These are phyloP conservation scores for Rhexocercosporidium sp. DNA, from an alignment of 2,329 filamentous ascomycete genomes.

Conservation along the genomic window DNA sequence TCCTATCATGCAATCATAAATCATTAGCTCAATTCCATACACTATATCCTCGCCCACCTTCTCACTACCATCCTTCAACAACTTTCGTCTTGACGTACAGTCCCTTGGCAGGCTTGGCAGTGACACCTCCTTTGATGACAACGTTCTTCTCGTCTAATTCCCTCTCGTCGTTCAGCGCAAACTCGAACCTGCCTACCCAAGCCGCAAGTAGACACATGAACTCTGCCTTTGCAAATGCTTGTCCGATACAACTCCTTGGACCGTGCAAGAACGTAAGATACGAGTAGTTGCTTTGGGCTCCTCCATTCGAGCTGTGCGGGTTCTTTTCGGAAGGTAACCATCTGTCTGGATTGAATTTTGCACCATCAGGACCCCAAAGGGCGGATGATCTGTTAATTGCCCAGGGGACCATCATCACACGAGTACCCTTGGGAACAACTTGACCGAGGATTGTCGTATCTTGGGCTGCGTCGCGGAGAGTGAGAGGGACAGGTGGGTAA, in stretches of 20 bases:
- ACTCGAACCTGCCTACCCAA: conserved; percentile 77
- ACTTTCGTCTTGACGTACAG: conserved; percentile 70
- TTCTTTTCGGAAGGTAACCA: conserved; percentile 61
- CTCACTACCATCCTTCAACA: conserved; percentile 66
- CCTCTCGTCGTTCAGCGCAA: conserved; percentile 60
- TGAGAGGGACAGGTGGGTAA: conserved; percentile 73
- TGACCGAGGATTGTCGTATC: conserved; percentile 71
- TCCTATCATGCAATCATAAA: neutral
- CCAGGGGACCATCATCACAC: conserved; percentile 66
- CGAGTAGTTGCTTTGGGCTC: conserved; percentile 76
- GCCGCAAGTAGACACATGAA: conserved; percentile 82
- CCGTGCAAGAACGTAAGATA: conserved; percentile 87
- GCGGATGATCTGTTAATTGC: conserved; percentile 71
- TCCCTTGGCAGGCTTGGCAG: conserved; percentile 73
- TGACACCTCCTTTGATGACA: conserved; percentile 71
- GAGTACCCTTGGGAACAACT: conserved; percentile 72
- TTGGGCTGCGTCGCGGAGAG: conserved; percentile 66
- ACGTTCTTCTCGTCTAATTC: conserved; percentile 71
- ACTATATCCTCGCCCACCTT: neutral
- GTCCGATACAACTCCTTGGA: conserved; percentile 83
- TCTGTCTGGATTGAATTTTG: conserved; percentile 77
- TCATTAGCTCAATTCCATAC: neutral
- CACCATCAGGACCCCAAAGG: conserved; percentile 79
- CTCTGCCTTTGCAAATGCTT: conserved; percentile 80
- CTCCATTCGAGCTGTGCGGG: conserved; percentile 61